These are phyloP conservation scores for Malassezia psittaci DNA, from an alignment of 1,284 basidiomycete species.

Conservation along the genomic window DNA sequence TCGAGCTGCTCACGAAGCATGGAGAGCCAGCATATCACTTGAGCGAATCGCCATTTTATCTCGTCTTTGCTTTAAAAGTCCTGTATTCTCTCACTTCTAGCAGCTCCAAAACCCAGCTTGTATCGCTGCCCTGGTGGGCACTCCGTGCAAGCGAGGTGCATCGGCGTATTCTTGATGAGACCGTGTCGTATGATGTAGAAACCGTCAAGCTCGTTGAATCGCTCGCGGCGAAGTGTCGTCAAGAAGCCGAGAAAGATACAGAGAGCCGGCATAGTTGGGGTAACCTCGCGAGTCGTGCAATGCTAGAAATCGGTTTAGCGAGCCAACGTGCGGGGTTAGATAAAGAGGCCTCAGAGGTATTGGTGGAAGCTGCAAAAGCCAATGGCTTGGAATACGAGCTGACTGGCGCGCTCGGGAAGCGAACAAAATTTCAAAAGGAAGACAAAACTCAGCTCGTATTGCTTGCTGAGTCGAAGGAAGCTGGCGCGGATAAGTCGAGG, in stretches of 20 bases:
- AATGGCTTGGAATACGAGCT: conserved; percentile 79
- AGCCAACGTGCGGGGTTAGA: conserved; percentile 67
- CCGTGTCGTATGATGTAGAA: conserved; percentile 57
- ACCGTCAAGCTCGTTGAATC: conserved; percentile 54
- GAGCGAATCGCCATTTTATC: conserved; percentile 59
- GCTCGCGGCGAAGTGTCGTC: conserved; percentile 49
- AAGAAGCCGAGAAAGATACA: conserved; percentile 47
- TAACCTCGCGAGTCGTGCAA: conserved; percentile 61
- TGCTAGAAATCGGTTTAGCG: conserved; percentile 70
- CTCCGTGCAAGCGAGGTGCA: conserved; percentile 67
- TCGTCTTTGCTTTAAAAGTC: conserved; percentile 66
- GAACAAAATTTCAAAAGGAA: conserved; percentile 83
- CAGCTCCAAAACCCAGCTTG: conserved; percentile 6
- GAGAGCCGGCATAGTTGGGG: conserved; percentile 40
- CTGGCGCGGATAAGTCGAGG: conserved; percentile 27
- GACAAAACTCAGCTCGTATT: conserved; percentile 83
- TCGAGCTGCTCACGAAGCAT: conserved; percentile 67
- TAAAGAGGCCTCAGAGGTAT: conserved; percentile 65
- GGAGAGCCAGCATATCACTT: conserved; percentile 97
- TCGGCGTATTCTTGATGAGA: conserved; percentile 74
- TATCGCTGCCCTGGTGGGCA: conserved; percentile 57
- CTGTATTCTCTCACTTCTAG: conserved; percentile 51
- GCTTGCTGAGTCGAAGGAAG: conserved; percentile 64
- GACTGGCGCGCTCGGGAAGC: conserved; percentile 82
- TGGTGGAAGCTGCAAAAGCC: conserved; percentile 66